Evolutionary conservation across 139 green algal genomes (phyloP), one percentile per base, ranked within the genome.

Genomic region (Micromonas commoda): DNA sequence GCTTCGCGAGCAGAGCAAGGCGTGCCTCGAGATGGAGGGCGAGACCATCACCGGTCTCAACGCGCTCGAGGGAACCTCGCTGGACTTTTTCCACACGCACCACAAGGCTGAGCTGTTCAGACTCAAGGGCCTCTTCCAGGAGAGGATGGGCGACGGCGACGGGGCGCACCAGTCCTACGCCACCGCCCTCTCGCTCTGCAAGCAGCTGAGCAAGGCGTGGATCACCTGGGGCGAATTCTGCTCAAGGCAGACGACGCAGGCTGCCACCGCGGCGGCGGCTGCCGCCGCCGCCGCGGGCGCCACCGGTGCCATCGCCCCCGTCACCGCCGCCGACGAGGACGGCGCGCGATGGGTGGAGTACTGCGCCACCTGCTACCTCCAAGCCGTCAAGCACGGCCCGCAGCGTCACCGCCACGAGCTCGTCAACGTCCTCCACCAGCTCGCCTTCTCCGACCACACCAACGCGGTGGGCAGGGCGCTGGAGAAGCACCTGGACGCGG

Each of bases 1-100:
- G 85, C 97, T 97, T 76, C 81, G 86, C 33, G 93, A 97, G 83
- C 91, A 97, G 83, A 84, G 77, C 6, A 77, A 92, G 71, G 87
- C 90, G 6, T 89, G 89, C 51, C 63, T 95, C 31, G 73, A 79
- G 28, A 89, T 88, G 65, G 52, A 71, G 53, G 80, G 76, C 51
- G 84, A 92, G 82, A 71, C 91, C 52, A 57, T 85, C 23, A 86
- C 87, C 26, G 95, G 93, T 20, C 80, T 97, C 21, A 96, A 94
- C 84, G 86, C 96, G 64, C 87, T 99, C 75, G 93, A 91, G 81
- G 90, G 87, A 31, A 97, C 91, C 51, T 97, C 97, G 81, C 89
- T 99, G 54, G 92, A 98, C 72, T 99, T 98, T 89, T 99, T 98
- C 82, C 80, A 82, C n/a, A 81, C 86, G 37, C 70, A 82, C 45